phyloP scores from a whole-genome alignment of 805 yeast genomes.

The Candida andamanensis region DNA sequence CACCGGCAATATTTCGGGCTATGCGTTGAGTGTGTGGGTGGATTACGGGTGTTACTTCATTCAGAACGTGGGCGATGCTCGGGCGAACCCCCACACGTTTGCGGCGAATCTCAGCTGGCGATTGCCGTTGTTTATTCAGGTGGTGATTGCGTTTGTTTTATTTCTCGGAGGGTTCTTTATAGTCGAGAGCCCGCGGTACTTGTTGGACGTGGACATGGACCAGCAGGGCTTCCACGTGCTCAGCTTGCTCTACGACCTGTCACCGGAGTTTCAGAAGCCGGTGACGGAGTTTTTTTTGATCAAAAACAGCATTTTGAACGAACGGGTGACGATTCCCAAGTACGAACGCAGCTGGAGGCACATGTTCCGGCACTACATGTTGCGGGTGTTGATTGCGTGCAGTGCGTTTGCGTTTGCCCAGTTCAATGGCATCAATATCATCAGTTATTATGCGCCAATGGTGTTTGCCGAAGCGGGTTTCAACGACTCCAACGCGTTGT shows the following conservation, averaged over 20 bases:
- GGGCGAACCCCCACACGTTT: constrained; percentile 29
- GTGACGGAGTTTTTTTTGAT: constrained; percentile 42
- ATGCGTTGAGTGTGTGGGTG: constrained; percentile 80
- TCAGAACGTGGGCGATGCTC: constrained; percentile 43
- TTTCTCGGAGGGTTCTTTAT: constrained; percentile 72
- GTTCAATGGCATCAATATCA: constrained; percentile 52
- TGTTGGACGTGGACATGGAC: constrained; percentile 73
- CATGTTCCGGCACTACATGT: constrained; percentile 34
- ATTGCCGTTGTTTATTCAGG: constrained; percentile 71
- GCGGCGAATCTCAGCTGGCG: constrained; percentile 61
- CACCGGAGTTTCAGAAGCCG: constrained; percentile 28
- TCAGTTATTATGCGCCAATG: constrained; percentile 55
- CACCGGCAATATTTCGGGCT: constrained; percentile 81
- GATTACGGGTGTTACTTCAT: constrained; percentile 72
- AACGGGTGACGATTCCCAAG: constrained; percentile 33
- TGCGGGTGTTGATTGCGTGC: constrained; percentile 34
- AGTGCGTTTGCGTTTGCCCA: constrained; percentile 43
- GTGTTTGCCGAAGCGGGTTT: constrained; percentile 47
- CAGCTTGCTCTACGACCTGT: constrained; percentile 22
- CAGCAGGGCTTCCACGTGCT: constrained; percentile 43
- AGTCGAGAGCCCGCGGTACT: constrained; percentile 89
- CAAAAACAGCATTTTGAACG: constrained; percentile 40
- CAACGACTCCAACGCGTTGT: constrained; percentile 35
- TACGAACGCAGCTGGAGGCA: constrained; percentile 37
- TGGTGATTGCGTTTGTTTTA: constrained; percentile 63